A percentile compares a stretch with the other conserved stretches of the same genome.
Evolutionary conservation across 495 filamentous ascomycete genomes (phyloP).

Genomic region (Podospora pseudocomata): DNA sequence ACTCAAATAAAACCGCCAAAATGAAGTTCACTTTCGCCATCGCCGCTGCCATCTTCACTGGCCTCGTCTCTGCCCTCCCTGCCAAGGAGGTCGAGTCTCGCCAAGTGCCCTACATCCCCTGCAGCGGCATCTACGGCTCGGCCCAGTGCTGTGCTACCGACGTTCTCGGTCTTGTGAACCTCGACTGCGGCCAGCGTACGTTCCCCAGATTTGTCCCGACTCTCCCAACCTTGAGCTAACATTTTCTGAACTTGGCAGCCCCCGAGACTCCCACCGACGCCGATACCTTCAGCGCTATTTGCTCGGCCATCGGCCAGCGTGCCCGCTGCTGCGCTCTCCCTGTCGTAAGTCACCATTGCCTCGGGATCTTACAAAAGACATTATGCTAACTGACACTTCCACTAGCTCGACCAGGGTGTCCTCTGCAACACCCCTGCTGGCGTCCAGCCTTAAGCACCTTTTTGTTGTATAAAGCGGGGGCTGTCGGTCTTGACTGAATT

Average conservation of each 20-base stretch:
- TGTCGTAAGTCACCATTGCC: slow-evolving; percentile 20
- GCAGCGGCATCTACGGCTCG: slow-evolving; percentile 40
- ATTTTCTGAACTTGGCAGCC: slow-evolving; percentile 15
- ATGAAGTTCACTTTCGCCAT: slow-evolving; percentile 31
- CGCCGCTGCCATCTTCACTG: slow-evolving; percentile 26
- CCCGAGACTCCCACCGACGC: slow-evolving; percentile 29
- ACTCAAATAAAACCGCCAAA: slow-evolving; percentile 15
- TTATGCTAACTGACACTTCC: background rate
- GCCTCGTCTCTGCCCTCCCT: slow-evolving; percentile 26
- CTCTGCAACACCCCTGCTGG: slow-evolving; percentile 40
- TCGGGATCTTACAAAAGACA: too few relatives aligned
- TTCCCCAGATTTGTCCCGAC: background rate
- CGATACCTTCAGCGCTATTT: slow-evolving; percentile 32
- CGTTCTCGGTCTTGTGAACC: slow-evolving; percentile 40
- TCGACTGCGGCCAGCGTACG: slow-evolving; percentile 42
- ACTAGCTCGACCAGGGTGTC: slow-evolving; percentile 35
- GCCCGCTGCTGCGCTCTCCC: slow-evolving; percentile 46
- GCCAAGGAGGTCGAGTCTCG: slow-evolving; percentile 27
- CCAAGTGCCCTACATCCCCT: slow-evolving; percentile 36
- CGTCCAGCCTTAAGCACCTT: slow-evolving; percentile 27
- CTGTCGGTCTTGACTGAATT: background rate
- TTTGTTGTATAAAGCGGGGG: too few relatives aligned
- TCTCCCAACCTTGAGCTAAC: slow-evolving; percentile 11
- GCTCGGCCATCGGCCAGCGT: slow-evolving; percentile 41
- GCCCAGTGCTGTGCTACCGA: slow-evolving; percentile 45